A percentile compares a stretch with the other conserved stretches of the same genome.
Conservation (phyloP, 2,329 filamentous ascomycete species). For the Penicillium sp. region DNA sequence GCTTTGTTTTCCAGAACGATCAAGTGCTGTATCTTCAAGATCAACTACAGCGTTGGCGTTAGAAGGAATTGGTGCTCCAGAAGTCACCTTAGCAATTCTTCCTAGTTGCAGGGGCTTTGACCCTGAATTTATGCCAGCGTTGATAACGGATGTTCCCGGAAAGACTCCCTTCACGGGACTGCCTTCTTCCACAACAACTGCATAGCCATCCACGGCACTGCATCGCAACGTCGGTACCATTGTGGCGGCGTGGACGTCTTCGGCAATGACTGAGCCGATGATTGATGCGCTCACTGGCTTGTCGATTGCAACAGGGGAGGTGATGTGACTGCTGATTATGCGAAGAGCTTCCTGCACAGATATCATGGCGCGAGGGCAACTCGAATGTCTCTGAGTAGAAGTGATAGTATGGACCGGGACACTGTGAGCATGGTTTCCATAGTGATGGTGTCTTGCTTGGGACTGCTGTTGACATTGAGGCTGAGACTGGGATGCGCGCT, state of each 20-base stretch:
- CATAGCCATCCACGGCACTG: conserved; percentile 95
- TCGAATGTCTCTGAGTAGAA: no score
- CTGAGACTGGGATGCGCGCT: no score
- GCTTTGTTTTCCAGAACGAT: conserved; percentile 80
- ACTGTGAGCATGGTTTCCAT: no score
- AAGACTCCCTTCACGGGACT: conserved; percentile 82
- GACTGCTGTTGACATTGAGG: no score
- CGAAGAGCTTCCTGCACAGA: conserved; percentile 76
- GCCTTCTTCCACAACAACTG: conserved; percentile 80
- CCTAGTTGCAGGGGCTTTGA: conserved; percentile 64
- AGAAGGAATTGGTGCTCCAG: conserved; percentile 82
- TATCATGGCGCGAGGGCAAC: conserved; percentile 54
- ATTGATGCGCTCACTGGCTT: conserved; percentile 64
- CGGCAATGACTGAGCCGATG: conserved; percentile 75
- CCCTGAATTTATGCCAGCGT: conserved; percentile 70
- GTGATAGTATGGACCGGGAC: no score
- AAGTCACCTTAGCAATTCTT: conserved; percentile 84
- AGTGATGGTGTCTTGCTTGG: no score
- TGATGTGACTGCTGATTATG: conserved; percentile 70
- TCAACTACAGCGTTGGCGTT: conserved; percentile 89
- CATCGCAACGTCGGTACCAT: conserved; percentile 88
- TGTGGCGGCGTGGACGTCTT: conserved; percentile 77
- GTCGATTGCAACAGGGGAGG: conserved; percentile 57
- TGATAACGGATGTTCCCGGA: conserved; percentile 56
- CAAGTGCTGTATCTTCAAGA: conserved; percentile 87